Base-by-base conservation (phyloP, 768 basidiomycete genomes). In the Coprinopsis strossmayeri region DNA sequence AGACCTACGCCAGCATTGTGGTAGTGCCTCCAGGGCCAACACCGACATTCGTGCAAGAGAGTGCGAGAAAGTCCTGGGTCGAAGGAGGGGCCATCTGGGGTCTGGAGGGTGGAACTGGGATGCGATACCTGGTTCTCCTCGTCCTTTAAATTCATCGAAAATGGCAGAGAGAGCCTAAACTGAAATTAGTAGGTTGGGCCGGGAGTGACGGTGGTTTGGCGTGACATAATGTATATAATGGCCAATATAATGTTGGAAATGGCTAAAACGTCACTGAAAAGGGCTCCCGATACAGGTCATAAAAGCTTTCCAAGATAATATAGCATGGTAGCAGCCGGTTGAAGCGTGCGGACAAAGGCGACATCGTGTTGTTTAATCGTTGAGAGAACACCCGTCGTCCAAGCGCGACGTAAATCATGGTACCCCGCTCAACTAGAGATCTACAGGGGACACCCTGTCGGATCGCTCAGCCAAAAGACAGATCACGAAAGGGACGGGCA, bases 21-120 rank as follows among this genome's bases (percentile, higher is more conserved):
- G 88, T 91, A 13, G 83, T 83, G 5, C 88, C 88, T 2, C 87
- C 87, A 15, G 84, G 82, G 24, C 87, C 87, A 30, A 86, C 82
- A 11, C 88, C 88, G n/a, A 89, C 82, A 53, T 79, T 81, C 44
- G 72, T 69, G 54, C 81, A 87, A 13, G 84, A 77, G 35, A 89
- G 61, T 5, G 81, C 74, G 35, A 84, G 61, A 53, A 81, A 71
- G 48, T 74, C 73, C 35, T 66, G 81, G 20, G 60, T 56, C 34
- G 67, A 65, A 50, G 66, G 55, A 46, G 64, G 62, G 27, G 69
- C 61, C 66, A 71, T 71, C 21, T 52, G 56, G 60, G 46, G 52
- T 48, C 55, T 58, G 57, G 53, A 49, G 34, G 27, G 42, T 45
- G 30, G 51, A 41, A 51, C 50, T 48, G 32, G 25, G 34, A 32